Evolutionary conservation across 148 eudicot species (phyloP), one percentile per base, ranked within the genome.

Genomic region (Bassia scoparia): DNA sequence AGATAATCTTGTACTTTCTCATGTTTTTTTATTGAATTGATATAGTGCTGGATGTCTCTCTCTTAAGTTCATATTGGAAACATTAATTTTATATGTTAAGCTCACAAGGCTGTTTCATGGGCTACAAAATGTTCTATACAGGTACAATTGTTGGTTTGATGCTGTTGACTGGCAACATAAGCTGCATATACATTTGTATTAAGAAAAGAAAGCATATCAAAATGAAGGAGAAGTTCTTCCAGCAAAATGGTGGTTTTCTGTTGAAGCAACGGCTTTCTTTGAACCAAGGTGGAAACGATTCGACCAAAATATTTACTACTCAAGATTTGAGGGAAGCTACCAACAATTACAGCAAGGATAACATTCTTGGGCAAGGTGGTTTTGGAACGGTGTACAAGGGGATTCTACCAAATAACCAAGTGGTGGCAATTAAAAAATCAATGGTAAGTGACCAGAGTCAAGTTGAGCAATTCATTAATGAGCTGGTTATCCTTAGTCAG

Each of bases 341-440:
- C 15, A 68, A 79, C 69, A 54, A 54, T 61, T 79, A 62, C 68
- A 79, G 72, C 23, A 67, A 35, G 33, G 26, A 68, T 8, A 67
- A 75, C 20, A 73, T 78, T 15, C 54, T 78, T 11, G 81, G 81
- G 20, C 68, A 49, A 33, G 81, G 81, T 10, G 77, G 74, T 6
- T 70, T 60, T 46, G 81, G 81, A 29, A 78, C 81, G 0, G 81
- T 78, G 4, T 78, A 78, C 29, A 78, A 73, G 52, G 81, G 77
- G 5, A 67, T 78, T 71, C 24, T 78, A 56, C 46, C 71, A 35
- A 56, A 72, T 31, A 41, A 69, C 2, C 58, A 53, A n/a, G 76
- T 49, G 15, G 81, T 79, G 10, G 81, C 81, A 0, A 59, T 75
- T 0, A 75, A 75, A 63, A 75, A 75, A 41, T 75, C 78, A 31